phyloP scores from a whole-genome alignment of 2,329 filamentous ascomycete species.

The Neospermospora avenae region DNA sequence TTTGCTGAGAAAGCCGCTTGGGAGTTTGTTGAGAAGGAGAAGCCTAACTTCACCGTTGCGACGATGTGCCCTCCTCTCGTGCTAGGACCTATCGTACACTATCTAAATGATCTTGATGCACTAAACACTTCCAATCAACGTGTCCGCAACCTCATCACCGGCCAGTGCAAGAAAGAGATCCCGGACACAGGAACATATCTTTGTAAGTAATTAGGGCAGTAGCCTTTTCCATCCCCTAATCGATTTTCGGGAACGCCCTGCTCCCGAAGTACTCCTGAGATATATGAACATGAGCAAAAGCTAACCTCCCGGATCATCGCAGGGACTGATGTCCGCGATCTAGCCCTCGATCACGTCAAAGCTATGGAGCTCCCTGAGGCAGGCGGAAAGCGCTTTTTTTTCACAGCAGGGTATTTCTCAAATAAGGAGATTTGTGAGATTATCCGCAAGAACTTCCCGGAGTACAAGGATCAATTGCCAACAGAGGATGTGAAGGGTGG shows the following conservation, averaged over 20 bases:
- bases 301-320: too few species aligned
- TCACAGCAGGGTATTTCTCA: constrained; percentile 57
- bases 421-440: constrained; percentile 57
- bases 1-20: constrained; percentile 67
- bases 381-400: constrained; percentile 60
- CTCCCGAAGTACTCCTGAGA: too few species aligned
- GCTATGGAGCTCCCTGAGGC: constrained; percentile 55
- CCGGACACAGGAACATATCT: constrained; percentile 55
- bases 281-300: too few species aligned
- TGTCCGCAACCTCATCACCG: constrained; percentile 60
- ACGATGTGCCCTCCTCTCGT: constrained; percentile 62
- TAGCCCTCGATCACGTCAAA: constrained; percentile 61
- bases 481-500: constrained; percentile 38
- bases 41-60: constrained; percentile 55
- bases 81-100: constrained; percentile 60
- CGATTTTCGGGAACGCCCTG: too few species aligned
- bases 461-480: constrained; percentile 49
- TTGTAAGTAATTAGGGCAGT: too few species aligned
- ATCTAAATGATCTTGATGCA: constrained; percentile 57
- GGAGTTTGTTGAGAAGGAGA: constrained; percentile 55
- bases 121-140: constrained; percentile 73
- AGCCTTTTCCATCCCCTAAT: too few species aligned
- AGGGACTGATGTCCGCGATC: constrained; percentile 59
- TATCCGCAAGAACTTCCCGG: constrained; percentile 52
- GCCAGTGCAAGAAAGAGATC: constrained; percentile 55